phyloP scores from a whole-genome alignment of 1,139 yeast genomes.

The Cylindricascospora bacillispora region DNA sequence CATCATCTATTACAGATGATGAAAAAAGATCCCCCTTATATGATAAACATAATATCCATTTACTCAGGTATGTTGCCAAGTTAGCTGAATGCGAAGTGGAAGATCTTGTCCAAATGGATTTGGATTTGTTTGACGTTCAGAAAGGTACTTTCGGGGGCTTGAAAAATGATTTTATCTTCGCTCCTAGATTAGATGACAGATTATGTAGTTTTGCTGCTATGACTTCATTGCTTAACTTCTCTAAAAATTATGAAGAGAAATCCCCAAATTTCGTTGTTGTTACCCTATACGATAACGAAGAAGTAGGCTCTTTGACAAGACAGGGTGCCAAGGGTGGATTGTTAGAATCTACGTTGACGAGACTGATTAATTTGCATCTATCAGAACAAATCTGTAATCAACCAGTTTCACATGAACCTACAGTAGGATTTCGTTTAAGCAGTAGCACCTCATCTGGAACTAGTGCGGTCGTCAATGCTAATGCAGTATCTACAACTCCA shows the following conservation, averaged over 20 bases:
- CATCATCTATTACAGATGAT: slow-evolving; percentile 27
- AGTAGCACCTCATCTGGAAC: too few relatives aligned
- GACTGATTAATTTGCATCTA: slow-evolving; percentile 23
- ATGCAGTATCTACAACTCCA: too few relatives aligned
- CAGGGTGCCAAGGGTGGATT: slow-evolving; percentile 49
- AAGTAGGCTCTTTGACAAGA: slow-evolving; percentile 47
- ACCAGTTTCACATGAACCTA: too few relatives aligned
- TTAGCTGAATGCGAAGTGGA: slow-evolving; percentile 37
- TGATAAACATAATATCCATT: slow-evolving; percentile 44
- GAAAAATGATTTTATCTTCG: slow-evolving; percentile 45
- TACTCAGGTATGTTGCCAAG: slow-evolving; percentile 44
- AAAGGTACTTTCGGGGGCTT: slow-evolving; percentile 50
- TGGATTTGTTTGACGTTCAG: slow-evolving; percentile 55
- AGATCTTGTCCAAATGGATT: slow-evolving; percentile 44
- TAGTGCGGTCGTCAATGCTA: too few relatives aligned
- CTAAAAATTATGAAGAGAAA: slow-evolving; percentile 18
- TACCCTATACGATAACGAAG: slow-evolving; percentile 48
- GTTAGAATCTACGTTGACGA: slow-evolving; percentile 32
- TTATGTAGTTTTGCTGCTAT: slow-evolving; percentile 52
- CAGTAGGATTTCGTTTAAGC: too few relatives aligned
- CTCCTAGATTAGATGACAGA: slow-evolving; percentile 58
- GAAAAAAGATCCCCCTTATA: slow-evolving; percentile 50
- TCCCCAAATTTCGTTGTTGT: slow-evolving; percentile 39
- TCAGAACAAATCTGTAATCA: slow-evolving; percentile 10
- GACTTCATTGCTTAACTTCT: slow-evolving; percentile 35